Conservation (phyloP, 768 basidiomycete species). For the Pleurotus cornucopiae region DNA sequence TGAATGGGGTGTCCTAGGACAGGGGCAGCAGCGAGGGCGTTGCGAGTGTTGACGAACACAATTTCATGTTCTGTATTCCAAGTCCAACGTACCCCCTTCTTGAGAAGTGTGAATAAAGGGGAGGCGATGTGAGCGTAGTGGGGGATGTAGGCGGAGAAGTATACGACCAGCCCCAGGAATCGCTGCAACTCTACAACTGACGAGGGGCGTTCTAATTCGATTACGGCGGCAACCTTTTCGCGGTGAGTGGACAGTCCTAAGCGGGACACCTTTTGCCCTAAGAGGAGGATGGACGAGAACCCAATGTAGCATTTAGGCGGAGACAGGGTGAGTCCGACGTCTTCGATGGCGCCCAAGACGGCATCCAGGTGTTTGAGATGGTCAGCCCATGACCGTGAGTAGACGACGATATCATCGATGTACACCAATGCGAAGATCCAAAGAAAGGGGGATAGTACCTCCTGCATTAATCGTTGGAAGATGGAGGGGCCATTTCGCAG, state of each 20-base stretch:
- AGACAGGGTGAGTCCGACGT: background rate
- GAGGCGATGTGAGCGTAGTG: conserved; percentile 10
- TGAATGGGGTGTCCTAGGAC: conserved; percentile 17
- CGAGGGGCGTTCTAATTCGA: background rate
- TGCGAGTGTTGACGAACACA: conserved; percentile 17
- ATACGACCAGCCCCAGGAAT: conserved; percentile 15
- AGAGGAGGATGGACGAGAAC: background rate
- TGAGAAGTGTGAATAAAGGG: conserved; percentile 6
- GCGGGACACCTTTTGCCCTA: background rate
- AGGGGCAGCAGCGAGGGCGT: conserved; percentile 15
- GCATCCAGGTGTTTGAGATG: background rate
- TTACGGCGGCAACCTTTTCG: conserved; percentile 7
- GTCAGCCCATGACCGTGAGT: background rate
- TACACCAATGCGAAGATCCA: background rate
- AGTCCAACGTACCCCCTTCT: conserved; percentile 2
- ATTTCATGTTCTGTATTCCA: conserved; percentile 11
- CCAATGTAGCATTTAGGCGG: background rate
- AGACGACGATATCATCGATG: background rate
- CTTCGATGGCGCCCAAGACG: background rate
- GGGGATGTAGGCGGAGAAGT: conserved; percentile 11
- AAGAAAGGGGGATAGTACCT: background rate
- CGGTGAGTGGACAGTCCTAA: conserved; percentile 10
- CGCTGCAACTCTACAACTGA: conserved; percentile 11
- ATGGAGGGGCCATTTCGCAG: background rate
- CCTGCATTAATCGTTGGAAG: background rate